Conservation (phyloP, 306 rosid species). For the Sindora glabra region DNA sequence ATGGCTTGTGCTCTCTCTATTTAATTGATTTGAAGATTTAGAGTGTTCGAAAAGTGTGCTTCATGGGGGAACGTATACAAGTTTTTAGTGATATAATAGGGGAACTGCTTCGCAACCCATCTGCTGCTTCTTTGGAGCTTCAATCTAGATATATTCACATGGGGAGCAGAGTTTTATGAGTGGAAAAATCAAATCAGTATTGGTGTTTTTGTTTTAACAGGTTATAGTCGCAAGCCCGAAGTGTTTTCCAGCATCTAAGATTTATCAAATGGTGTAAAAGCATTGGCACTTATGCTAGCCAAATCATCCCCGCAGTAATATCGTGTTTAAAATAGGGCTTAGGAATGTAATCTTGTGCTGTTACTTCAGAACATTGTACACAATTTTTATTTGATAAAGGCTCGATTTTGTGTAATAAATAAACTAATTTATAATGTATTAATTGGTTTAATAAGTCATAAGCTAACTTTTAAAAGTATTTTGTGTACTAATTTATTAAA, state of each 20-base stretch:
- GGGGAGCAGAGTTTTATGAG: neutral
- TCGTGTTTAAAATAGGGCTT: slow-evolving; percentile 13
- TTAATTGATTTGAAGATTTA: neutral
- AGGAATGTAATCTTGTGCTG: neutral
- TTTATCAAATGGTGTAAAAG: slow-evolving; percentile 80
- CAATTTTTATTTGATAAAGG: neutral
- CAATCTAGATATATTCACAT: neutral
- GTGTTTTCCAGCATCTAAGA: slow-evolving; percentile 62
- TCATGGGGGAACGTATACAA: neutral
- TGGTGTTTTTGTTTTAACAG: slow-evolving; percentile 40
- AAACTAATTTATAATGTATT: too few species aligned
- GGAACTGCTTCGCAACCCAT: neutral
- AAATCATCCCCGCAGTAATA: slow-evolving; percentile 63
- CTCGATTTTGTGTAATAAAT: too few species aligned
- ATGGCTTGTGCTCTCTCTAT: neutral
- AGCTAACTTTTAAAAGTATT: too few species aligned
- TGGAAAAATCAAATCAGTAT: neutral
- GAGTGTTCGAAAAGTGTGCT: too few species aligned
- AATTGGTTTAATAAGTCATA: too few species aligned
- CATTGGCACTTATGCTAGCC: slow-evolving; percentile 73
- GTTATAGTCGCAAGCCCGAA: slow-evolving; percentile 96
- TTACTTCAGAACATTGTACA: too few species aligned
- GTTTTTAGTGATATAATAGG: neutral
- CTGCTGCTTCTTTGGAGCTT: neutral
- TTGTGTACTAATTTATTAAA: too few species aligned